Evolutionary conservation across 208 protist genomes (phyloP), one percentile per base, ranked within the genome.

Genomic region (Trypanosoma scelopori): DNA sequence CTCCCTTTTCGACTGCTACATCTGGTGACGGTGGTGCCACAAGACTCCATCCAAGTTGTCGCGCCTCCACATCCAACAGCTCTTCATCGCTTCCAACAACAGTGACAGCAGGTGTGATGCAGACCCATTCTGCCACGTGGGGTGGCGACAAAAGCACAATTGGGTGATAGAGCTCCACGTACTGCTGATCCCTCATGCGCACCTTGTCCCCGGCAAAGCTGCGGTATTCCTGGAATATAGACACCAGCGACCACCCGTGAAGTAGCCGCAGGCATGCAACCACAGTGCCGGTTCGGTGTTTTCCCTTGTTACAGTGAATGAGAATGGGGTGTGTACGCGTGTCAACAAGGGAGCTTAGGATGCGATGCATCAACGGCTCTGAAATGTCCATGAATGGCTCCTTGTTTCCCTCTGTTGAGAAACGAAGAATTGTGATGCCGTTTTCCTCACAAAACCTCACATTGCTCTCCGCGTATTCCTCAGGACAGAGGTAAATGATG

Each of bases 271-370:
- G 76, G 48, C 87, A 96, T 1, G 86, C 94, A n/a, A 97, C 95
- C 0, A 99, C 79, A 20, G 94, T 97, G 30, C 97, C 97, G 16
- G 97, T 99, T 50, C 97, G 78, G 65, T 99, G 97, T 76, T 98
- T 97, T 11, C 93, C 93, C 71, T 99, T 99, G 68, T 99, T 98
- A 78, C 98, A 99, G 76, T 99, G 97, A 53, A 99, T 99, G 13
- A 99, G 76, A 47, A 99, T 64, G 5, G 98, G 98, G 55, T 98
- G 93, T 71, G 98, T 96, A 61, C 96, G 86, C 0, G 83, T 84
- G 67, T 99, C 97, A 28, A 82, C 71, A 50, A 97, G 66, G 28
- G 85, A 65, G 13, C 63, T 68, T 3, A 97, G 75, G 28, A 95
- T 94, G 53, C 82, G 88, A 68, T 95, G 84, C 78, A 97, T 93